Evolutionary conservation across 2,329 filamentous ascomycete genomes (phyloP).

Genomic region (Epichloe gansuensis): DNA sequence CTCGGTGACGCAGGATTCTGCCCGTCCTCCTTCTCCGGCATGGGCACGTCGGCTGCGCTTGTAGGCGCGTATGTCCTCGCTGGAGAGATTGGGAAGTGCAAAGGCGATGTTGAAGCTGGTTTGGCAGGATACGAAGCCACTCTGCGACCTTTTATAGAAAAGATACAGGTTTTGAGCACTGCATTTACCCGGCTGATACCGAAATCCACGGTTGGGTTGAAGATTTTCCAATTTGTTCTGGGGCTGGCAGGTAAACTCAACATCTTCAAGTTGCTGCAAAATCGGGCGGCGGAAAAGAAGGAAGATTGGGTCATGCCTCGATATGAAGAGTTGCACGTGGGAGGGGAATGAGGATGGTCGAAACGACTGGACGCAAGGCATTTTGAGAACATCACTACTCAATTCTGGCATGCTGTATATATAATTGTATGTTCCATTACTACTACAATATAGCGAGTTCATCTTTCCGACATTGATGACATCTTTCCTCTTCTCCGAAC

Average conservation of each 20-base stretch:
- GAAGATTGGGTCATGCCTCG: conserved; percentile 1
- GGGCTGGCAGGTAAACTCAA: background rate
- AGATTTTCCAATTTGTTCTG: background rate
- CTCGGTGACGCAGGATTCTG: conserved; percentile 37
- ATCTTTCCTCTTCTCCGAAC: no score
- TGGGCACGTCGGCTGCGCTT: conserved; percentile 34
- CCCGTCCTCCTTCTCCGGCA: conserved; percentile 28
- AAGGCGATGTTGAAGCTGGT: conserved; percentile 16
- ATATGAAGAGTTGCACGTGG: conserved; percentile 1
- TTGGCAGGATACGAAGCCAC: conserved; percentile 27
- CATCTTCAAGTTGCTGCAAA: background rate
- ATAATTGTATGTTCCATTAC: background rate
- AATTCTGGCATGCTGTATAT: background rate
- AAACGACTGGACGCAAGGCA: background rate
- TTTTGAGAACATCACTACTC: background rate
- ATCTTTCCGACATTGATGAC: no score
- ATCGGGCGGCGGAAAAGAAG: background rate
- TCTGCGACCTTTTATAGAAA: conserved; percentile 26
- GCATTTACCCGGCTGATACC: background rate
- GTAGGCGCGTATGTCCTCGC: conserved; percentile 38
- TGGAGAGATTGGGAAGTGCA: conserved; percentile 26
- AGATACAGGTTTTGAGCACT: background rate
- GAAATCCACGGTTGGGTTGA: background rate
- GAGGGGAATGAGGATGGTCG: background rate
- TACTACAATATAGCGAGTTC: no score